phyloP scores from a whole-genome alignment of 768 basidiomycete species.

The Rossbeevera mucosa region DNA sequence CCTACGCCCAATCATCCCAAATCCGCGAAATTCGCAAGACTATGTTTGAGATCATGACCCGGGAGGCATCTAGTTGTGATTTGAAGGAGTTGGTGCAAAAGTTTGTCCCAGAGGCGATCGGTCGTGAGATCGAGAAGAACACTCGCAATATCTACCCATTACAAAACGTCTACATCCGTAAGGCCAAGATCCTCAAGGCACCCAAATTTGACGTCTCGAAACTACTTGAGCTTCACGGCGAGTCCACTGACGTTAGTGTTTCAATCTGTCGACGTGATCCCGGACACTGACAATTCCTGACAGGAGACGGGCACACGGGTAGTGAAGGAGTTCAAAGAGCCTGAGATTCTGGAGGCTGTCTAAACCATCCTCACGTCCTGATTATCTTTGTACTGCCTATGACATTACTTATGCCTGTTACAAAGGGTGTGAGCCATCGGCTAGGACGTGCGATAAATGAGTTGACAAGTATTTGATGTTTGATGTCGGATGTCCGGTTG shows the following conservation, averaged over 20 bases:
- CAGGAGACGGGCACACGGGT: constrained; percentile 95
- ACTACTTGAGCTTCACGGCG: constrained; percentile 94
- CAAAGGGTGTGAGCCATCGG: constrained; percentile 23
- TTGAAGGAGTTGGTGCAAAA: constrained; percentile 98
- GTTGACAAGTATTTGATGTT: too few relatives aligned
- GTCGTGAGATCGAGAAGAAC: constrained; percentile 99
- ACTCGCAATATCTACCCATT: constrained; percentile 94
- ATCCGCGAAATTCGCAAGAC: constrained; percentile 97
- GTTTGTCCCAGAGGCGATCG: constrained; percentile 98
- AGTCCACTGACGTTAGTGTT: constrained; percentile 79
- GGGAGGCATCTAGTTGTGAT: constrained; percentile 92
- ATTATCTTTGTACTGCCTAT: constrained; percentile 37
- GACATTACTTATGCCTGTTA: constrained; percentile 29
- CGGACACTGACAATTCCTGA: constrained; percentile 6
- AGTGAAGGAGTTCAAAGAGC: constrained; percentile 97
- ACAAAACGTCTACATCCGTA: constrained; percentile 98
- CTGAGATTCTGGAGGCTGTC: constrained; percentile 87
- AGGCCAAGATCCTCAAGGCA: constrained; percentile 98
- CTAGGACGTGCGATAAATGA: constrained; percentile 2
- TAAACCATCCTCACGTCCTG: constrained; percentile 45
- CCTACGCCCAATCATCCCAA: constrained; percentile 93
- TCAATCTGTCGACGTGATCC: background rate
- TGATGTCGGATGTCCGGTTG: background rate
- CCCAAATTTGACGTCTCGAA: constrained; percentile 96
- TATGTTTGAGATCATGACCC: constrained; percentile 99